Conservation (phyloP, 306 rosid genomes). For the Castanea sativa region DNA sequence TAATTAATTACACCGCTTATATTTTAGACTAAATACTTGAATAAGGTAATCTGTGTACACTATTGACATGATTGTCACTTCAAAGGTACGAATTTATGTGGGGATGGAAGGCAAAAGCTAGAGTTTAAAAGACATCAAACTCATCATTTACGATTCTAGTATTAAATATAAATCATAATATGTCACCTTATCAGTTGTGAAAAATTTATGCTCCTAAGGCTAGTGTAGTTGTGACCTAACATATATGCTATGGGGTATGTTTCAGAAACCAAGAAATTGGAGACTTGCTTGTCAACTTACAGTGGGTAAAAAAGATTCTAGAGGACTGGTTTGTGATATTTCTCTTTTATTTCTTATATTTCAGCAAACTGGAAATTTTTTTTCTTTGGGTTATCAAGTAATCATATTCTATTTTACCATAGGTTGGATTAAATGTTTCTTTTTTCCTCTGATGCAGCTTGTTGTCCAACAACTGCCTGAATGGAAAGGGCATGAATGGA, state of each 20-base stretch:
- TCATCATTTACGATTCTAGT: too few species aligned
- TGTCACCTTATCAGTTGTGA: too few species aligned
- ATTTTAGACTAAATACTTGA: too few species aligned
- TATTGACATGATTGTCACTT: too few species aligned
- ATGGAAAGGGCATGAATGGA: slow-evolving; percentile 94
- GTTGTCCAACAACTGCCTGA: slow-evolving; percentile 85
- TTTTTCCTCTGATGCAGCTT: slow-evolving; percentile 46
- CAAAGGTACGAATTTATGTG: too few species aligned
- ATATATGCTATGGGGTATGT: not conserved
- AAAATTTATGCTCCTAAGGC: too few species aligned
- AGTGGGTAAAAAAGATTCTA: slow-evolving; percentile 71
- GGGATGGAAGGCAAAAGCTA: too few species aligned
- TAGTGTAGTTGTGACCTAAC: not conserved
- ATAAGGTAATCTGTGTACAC: too few species aligned
- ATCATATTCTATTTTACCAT: not conserved
- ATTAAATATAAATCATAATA: too few species aligned
- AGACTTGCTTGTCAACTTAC: slow-evolving; percentile 95
- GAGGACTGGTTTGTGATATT: slow-evolving; percentile 62
- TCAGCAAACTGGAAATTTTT: not conserved
- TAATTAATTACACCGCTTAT: too few species aligned
- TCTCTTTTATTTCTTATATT: not conserved
- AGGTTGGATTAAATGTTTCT: not conserved
- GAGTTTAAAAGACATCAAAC: too few species aligned
- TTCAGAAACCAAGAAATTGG: slow-evolving; percentile 94
- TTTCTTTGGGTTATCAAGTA: too few species aligned